These are phyloP conservation scores for Solanum habrochaites DNA, from an alignment of 257 asterid genomes.

Conservation along the genomic window DNA sequence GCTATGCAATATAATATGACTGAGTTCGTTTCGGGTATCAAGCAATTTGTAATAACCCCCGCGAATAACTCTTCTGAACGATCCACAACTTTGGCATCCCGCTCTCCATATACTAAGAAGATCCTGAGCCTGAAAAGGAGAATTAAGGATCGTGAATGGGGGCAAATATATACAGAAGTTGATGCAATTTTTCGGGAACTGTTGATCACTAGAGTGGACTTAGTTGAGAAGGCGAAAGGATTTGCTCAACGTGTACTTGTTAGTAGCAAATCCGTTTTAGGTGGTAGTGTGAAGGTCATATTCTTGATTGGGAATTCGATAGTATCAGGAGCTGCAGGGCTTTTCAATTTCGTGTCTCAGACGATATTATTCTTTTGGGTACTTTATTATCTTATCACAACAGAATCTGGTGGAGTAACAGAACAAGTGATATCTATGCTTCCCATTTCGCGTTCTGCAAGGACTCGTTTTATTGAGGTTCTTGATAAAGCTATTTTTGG, in stretches of 20 bases:
- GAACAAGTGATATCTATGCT: constrained; percentile 82
- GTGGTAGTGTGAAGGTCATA: constrained; percentile 63
- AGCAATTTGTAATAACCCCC: constrained; percentile 48
- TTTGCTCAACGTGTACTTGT: constrained; percentile 57
- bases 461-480: constrained; percentile 71
- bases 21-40: constrained; percentile 63
- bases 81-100: constrained; percentile 41
- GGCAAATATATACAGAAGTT: constrained; percentile 50
- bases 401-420: constrained; percentile 91
- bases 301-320: constrained; percentile 57
- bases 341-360: constrained; percentile 68
- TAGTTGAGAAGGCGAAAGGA: constrained; percentile 81
- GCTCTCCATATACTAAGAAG: constrained; percentile 63
- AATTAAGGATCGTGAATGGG: constrained; percentile 66
- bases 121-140: constrained; percentile 35
- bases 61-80: constrained; percentile 31
- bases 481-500: constrained; percentile 77
- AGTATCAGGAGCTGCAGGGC: constrained; percentile 86
- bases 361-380: constrained; percentile 82
- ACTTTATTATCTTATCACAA: constrained; percentile 67
- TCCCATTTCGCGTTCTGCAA: constrained; percentile 62
- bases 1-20: constrained; percentile 93
- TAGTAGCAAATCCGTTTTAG: constrained; percentile 60
- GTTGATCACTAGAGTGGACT: constrained; percentile 52
- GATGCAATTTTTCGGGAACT: constrained; percentile 60